phyloP scores from a whole-genome alignment of 768 basidiomycete species.

The Mycena leptocephala region DNA sequence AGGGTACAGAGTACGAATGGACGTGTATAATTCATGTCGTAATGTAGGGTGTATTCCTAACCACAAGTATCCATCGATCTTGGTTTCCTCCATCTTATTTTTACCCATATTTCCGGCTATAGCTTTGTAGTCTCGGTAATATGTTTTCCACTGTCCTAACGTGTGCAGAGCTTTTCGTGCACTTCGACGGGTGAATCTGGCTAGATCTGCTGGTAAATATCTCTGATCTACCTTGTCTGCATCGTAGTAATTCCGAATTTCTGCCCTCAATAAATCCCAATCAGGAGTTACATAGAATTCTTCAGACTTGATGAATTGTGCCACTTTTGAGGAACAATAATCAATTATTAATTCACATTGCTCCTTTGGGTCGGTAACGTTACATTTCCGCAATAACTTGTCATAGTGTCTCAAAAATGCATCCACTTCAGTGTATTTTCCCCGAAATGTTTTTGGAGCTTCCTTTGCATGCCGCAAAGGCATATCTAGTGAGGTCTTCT shows the following conservation, averaged over 20 bases:
- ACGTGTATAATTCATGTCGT: background rate
- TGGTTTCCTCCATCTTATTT: background rate
- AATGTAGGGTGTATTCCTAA: background rate
- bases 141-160: background rate
- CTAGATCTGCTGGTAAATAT: background rate
- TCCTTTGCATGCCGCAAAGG: background rate
- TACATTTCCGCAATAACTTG: background rate
- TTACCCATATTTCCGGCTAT: constrained; percentile 6
- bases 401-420: background rate
- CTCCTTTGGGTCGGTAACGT: background rate
- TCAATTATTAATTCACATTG: background rate
- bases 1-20: background rate
- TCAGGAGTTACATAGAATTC: background rate
- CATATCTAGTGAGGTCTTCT: background rate
- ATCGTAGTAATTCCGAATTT: constrained; percentile 3
- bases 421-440: background rate
- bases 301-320: background rate
- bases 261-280: background rate
- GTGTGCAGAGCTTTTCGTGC: background rate
- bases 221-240: constrained; percentile 1
- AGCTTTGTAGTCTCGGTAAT: background rate
- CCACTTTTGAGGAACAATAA: background rate
- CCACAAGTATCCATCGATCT: constrained; percentile 2
- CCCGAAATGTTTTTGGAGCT: background rate
- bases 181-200: background rate